phyloP scores from a whole-genome alignment of 2,329 filamentous ascomycete genomes.

The Aspergillus jensenii region DNA sequence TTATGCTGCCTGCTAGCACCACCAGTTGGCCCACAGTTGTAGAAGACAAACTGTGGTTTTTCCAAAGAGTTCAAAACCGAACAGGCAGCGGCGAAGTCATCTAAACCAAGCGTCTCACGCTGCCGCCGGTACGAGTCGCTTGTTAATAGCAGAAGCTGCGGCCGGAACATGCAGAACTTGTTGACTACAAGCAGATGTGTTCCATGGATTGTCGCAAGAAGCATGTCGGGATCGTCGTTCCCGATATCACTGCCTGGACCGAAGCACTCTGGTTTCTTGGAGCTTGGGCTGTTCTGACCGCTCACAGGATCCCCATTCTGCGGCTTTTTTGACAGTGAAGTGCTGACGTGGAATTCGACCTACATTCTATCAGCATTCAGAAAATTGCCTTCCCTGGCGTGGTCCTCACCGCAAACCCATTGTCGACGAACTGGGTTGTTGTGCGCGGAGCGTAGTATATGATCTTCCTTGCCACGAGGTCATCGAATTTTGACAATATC shows the following conservation, averaged over 20 bases:
- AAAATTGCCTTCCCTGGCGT: neutral
- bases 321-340: constrained; percentile 6
- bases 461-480: neutral
- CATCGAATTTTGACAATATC: constrained; percentile 5
- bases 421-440: neutral
- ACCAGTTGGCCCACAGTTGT: constrained; percentile 47
- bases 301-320: neutral
- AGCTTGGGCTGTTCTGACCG: neutral
- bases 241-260: constrained; percentile 38
- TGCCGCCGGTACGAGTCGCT: constrained; percentile 49
- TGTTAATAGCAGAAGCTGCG: constrained; percentile 51
- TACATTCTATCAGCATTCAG: neutral
- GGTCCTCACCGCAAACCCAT: constrained; percentile 3
- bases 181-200: constrained; percentile 51
- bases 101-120: constrained; percentile 40
- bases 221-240: constrained; percentile 44
- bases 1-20: constrained; percentile 53
- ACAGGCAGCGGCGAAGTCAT: constrained; percentile 44
- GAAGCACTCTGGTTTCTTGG: constrained; percentile 7
- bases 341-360: constrained; percentile 10
- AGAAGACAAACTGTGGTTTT: constrained; percentile 43
- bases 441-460: constrained; percentile 2
- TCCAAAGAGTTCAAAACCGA: constrained; percentile 28
- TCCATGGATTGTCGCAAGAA: constrained; percentile 39
- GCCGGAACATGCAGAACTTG: constrained; percentile 50